phyloP scores from a whole-genome alignment of 768 basidiomycete genomes.

The Collybiopsis luxurians region DNA sequence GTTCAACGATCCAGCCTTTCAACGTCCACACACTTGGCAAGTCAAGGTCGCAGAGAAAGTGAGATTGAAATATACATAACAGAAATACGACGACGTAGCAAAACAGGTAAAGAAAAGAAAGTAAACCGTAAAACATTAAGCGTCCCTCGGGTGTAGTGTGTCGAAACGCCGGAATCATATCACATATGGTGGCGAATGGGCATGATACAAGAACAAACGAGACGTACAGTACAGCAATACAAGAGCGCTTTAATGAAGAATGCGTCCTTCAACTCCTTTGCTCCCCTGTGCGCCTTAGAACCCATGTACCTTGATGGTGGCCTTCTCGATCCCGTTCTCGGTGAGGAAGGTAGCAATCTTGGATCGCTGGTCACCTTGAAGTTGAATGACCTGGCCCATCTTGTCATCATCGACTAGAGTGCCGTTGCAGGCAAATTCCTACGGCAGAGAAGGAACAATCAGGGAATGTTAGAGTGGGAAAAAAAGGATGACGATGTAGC shows the following conservation, averaged over 20 bases:
- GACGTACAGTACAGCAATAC: too few species aligned
- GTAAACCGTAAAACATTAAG: constrained; percentile 14
- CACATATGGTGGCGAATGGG: too few species aligned
- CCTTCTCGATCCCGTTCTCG: constrained; percentile 75
- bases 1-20: too few species aligned
- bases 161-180: too few species aligned
- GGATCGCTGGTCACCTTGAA: constrained; percentile 95
- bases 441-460: constrained; percentile 3
- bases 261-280: too few species aligned
- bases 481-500: constrained; percentile 7
- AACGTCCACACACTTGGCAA: too few species aligned
- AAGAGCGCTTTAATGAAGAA: too few species aligned
- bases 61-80: constrained; percentile 24
- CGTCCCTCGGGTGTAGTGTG: background rate
- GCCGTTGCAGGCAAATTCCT: constrained; percentile 99
- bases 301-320: constrained; percentile 84
- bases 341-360: constrained; percentile 89
- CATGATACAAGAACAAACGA: too few species aligned
- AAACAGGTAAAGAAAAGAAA: too few species aligned
- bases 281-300: constrained; percentile 51
- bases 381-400: constrained; percentile 95
- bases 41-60: too few species aligned
- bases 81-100: constrained; percentile 23
- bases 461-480: too few species aligned
- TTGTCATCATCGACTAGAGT: constrained; percentile 94